Evolutionary conservation across 345 rosid species (phyloP).

Genomic region (Citrus unshiu): DNA sequence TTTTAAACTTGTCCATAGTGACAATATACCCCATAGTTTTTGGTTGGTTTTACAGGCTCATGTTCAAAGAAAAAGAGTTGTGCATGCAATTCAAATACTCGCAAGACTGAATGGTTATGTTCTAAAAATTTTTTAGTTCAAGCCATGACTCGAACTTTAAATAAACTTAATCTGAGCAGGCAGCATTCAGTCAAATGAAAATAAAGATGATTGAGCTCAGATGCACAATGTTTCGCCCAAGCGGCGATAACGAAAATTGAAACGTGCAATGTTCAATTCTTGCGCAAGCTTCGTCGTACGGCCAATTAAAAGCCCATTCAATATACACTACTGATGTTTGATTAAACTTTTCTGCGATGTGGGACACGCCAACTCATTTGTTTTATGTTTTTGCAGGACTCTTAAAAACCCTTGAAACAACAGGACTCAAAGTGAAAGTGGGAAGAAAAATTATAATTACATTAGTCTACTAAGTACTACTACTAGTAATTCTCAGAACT

Average conservation of each 20-base stretch:
- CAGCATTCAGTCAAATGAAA: not conserved
- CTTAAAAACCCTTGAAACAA: too few relatives aligned
- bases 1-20: not conserved
- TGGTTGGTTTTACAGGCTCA: constrained; percentile 1
- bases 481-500: not conserved
- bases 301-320: not conserved
- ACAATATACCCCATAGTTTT: constrained; percentile 3
- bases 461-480: too few relatives aligned
- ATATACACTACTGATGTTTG: not conserved
- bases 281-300: not conserved
- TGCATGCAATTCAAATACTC: not conserved
- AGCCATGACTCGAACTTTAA: too few relatives aligned
- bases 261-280: not conserved
- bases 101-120: not conserved
- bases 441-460: too few relatives aligned
- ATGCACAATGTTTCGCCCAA: not conserved
- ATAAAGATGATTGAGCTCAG: not conserved
- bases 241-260: too few relatives aligned
- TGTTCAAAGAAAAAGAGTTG: not conserved
- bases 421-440: too few relatives aligned
- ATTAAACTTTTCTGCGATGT: not conserved
- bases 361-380: not conserved
- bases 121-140: not conserved
- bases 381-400: too few relatives aligned
- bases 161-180: too few relatives aligned